These are phyloP conservation scores for Podaxis sp. DNA, from an alignment of 768 basidiomycete species.

Conservation along the genomic window DNA sequence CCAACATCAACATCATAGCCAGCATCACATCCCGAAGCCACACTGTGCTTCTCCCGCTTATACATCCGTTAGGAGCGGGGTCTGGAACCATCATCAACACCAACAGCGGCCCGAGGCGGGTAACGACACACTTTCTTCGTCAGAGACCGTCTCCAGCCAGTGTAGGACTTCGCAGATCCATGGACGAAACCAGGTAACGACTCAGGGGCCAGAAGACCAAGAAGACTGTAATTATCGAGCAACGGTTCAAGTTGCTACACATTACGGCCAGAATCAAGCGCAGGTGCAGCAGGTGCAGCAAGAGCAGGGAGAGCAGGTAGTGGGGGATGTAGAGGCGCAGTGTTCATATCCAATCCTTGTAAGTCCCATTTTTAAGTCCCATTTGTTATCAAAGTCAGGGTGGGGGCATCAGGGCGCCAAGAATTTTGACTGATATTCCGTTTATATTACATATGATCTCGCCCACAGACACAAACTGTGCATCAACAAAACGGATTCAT, in stretches of 20 bases:
- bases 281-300: not conserved
- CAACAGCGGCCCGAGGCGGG: constrained; percentile 64
- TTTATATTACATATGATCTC: not conserved
- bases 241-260: not conserved
- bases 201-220: not conserved
- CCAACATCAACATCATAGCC: not conserved
- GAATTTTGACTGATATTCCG: too few species aligned
- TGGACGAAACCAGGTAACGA: not conserved
- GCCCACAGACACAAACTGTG: not conserved
- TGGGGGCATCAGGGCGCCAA: too few species aligned
- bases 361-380: too few species aligned
- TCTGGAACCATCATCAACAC: not conserved
- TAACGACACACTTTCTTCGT: constrained; percentile 49
- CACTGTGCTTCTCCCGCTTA: not conserved
- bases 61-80: not conserved
- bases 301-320: not conserved
- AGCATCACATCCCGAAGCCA: not conserved
- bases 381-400: too few species aligned
- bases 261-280: not conserved
- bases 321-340: not conserved
- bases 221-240: not conserved
- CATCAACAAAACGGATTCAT: not conserved
- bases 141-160: not conserved
- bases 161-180: not conserved
- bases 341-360: too few species aligned